These are phyloP conservation scores for Jaapia argillacea DNA, from an alignment of 768 basidiomycete species.

Conservation along the genomic window DNA sequence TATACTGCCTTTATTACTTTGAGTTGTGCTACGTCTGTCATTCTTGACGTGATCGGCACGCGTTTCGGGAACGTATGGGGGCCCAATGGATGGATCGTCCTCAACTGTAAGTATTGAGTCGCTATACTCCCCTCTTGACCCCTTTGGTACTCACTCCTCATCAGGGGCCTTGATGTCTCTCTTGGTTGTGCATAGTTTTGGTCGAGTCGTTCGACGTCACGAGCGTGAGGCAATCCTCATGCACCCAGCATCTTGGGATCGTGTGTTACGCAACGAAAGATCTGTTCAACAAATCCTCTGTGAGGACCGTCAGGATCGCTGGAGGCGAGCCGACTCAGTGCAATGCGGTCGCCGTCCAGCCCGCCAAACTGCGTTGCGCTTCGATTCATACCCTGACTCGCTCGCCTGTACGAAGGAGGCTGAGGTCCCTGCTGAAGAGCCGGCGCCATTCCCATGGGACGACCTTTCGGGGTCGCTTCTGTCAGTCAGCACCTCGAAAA, in stretches of 20 bases:
- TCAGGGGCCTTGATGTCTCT: constrained; percentile 48
- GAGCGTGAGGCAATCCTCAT: constrained; percentile 47
- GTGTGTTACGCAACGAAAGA: constrained; percentile 20
- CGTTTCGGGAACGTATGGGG: constrained; percentile 34
- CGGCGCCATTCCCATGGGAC: too few species aligned
- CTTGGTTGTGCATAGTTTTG: constrained; percentile 48
- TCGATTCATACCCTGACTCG: too few species aligned
- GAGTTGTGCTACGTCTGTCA: constrained; percentile 35
- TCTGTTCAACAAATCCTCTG: neutral
- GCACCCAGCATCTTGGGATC: constrained; percentile 33
- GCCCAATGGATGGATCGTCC: constrained; percentile 39
- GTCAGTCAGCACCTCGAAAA: too few species aligned
- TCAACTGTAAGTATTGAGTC: constrained; percentile 44
- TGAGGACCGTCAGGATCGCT: neutral
- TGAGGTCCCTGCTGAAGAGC: too few species aligned
- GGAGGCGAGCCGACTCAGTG: too few species aligned
- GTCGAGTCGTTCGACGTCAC: constrained; percentile 48
- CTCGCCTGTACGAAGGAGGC: too few species aligned
- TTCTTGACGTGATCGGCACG: constrained; percentile 41
- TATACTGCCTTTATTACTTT: constrained; percentile 46
- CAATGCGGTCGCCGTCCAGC: too few species aligned
- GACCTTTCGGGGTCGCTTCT: too few species aligned
- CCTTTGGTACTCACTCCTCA: constrained; percentile 2
- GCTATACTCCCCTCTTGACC: neutral
- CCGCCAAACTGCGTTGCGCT: too few species aligned